Base-by-base conservation (phyloP, 2,329 filamentous ascomycete species). In the Colletotrichum phormii region DNA sequence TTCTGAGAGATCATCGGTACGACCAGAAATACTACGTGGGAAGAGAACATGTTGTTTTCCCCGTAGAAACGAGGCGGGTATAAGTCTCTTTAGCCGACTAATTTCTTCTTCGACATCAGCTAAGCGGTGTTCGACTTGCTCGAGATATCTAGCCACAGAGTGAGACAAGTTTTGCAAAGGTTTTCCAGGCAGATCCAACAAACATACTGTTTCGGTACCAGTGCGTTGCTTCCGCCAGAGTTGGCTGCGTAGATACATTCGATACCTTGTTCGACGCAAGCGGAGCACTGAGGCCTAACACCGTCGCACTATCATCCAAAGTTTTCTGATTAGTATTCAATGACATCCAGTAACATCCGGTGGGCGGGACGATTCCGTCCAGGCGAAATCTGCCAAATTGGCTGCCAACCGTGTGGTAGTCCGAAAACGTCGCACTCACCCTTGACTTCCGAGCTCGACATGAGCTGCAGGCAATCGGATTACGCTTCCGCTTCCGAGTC, bases 361-460 rank as follows among this genome's bases (percentile, higher is more conserved):
- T 46, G 11, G 13, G 33, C 33, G 26, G 33, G 12, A n/a, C 15
- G 5, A 24, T 9, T 33, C 37, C 22, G 6, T 12, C 29, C 35
- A 54, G 15, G 55, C 31, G 31, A 53, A 24, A 51, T 42, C 54
- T 29, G 11, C 33, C 54, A 26, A 37, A 49, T 6, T 31, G 13
- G 13, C 6, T 22, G n/a, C 15, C 22, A 18, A 24, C n/a, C 42
- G 22, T 7, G 12, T 26, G 29, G 8, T 37, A 5, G 18, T 33
- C 26, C 5, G 31, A 6, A 12, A 11, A 31, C 15, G 18, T 64
- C 9, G 13, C 12, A 68, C 72, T 68, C 22, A 74, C 77, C 65
- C 75, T 74, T 22, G 77, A 77, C 60, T 78, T 78, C 49, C 77
- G 76, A 12, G 69, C 61, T 8, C 77, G 75, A 62, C 77, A 78